Percentiles rank a stretch among this genome's conserved stretches.
phyloP scores from a whole-genome alignment of 805 yeast species.

The Metschnikowia colocasiae region DNA sequence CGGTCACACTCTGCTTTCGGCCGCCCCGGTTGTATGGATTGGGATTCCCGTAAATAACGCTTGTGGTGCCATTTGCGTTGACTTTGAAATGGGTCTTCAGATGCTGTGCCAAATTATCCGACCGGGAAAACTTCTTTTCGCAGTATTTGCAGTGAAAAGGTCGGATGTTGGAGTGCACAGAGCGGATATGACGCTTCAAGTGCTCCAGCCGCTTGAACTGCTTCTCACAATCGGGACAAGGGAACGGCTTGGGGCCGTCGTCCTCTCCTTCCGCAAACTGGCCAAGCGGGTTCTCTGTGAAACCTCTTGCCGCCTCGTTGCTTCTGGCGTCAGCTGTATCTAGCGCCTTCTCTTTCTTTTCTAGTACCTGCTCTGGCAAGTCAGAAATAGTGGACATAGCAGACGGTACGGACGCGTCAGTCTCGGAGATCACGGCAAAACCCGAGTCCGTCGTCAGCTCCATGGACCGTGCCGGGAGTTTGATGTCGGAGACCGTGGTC shows the following conservation, averaged over 20 bases:
- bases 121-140: slow-evolving; percentile 41
- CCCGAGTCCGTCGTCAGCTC: slow-evolving; percentile 2
- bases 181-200: slow-evolving; percentile 40
- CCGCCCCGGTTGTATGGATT: slow-evolving; percentile 17
- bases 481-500: slow-evolving; percentile 4
- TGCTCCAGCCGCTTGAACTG: slow-evolving; percentile 44
- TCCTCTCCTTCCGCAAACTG: slow-evolving; percentile 7
- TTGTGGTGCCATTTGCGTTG: slow-evolving; percentile 26
- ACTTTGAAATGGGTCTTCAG: slow-evolving; percentile 39
- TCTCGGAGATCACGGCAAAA: slow-evolving; percentile 2
- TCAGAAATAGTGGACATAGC: neutral
- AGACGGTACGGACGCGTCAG: neutral
- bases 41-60: slow-evolving; percentile 18
- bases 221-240: slow-evolving; percentile 41
- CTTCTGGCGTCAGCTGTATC: neutral
- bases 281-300: neutral
- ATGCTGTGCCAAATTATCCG: slow-evolving; percentile 44
- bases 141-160: slow-evolving; percentile 45
- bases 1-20: slow-evolving; percentile 14
- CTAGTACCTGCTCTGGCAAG: neutral
- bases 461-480: neutral
- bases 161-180: slow-evolving; percentile 43
- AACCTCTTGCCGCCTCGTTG: neutral
- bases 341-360: neutral
- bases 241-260: slow-evolving; percentile 26